Evolutionary conservation across 352 stramenopile species (phyloP), one percentile per base, ranked within the genome.

Genomic region (Pythium coloratum): DNA sequence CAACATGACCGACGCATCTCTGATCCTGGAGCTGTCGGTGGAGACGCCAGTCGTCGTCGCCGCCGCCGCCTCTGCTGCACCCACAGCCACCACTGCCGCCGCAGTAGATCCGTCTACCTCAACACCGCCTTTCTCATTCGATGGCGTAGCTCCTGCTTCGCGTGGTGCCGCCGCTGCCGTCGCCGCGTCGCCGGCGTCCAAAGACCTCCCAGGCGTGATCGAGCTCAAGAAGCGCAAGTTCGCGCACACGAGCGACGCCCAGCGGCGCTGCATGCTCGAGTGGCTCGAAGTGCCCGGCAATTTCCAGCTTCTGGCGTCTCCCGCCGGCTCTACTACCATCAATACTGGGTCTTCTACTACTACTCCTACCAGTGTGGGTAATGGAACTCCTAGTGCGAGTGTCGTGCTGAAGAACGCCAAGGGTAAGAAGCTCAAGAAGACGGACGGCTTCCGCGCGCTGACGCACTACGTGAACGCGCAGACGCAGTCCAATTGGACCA

Each of bases 281-380:
- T 89, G 78, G 78, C 75, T 89, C 12, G 81, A 89, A 62, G 66
- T 73, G 13, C 67, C 71, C 0, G 67, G 61, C 33, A 81, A 87
- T 67, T 89, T 87, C 53, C 55, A 75, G 33, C 57, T 86, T 36
- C 69, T 89, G 30, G 78, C 74, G 26, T 26, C 53, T 58, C 57
- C 53, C 14, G 53, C 42, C 26, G 51, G 55, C 32, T 20, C 42
- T 24, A 26, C 66, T 26, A n/a, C 16, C 16, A 26, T 14, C 10
- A 28, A 33, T 33, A 6, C n/a, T 14, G 28, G 26, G 20, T 24
- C 20, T 0, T 24, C 20, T 24, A 24, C 0, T 24, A 24, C 20
- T 24, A 24, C 20, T 24, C 20, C 20, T 24, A 24, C 20, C 20
- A 24, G 20, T 24, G 20, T 24, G 20, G 20, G 20, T 24, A 24